Base-by-base conservation (phyloP, 176 grass and related monocot genomes). In the Zoysia pacifica region DNA sequence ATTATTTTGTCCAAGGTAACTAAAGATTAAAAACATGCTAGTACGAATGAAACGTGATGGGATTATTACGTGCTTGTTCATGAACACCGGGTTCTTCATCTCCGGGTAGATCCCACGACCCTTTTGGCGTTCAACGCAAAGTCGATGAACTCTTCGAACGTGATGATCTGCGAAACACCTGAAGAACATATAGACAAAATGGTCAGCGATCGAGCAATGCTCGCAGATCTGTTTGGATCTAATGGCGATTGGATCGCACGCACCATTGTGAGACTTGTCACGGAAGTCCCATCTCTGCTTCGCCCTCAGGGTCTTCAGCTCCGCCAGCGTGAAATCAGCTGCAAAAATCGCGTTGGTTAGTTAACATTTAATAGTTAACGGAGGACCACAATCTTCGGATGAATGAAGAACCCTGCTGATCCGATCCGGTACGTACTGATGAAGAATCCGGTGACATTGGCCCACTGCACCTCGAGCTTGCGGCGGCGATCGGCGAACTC, bases 91-190 rank as follows among this genome's bases (percentile, higher is more conserved):
- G 80, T 75, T 90, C 84, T 90, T 90, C 75, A 87, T 80, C 80
- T 87, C 88, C 50, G 88, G 88, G 76, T 83, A 86, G 79, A 90
- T 90, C 46, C 84, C 2, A 90, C 84, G 18, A 86, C 70, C 36
- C 79, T 65, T 20, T 74, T 77, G 63, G 88, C 75, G 55, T 75
- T 86, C 28, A 76, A 56, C 11, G 88, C 84, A 48, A 87, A 83
- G 75, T 69, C 36, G 55, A 90, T 90, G 84, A 90, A 83, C 83
- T 90, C 84, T 11, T 87, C 80, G 76, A 90, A 90, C 12, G 88
- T 90, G 71, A 90, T 87, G 80, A 90, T 87, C 41, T 69, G 88
- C 38, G 84, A 90, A 5, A 82, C 40, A n/a, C 87, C 87, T 90
- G 66, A 6, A 37, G 42, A 40, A 10, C 12, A 19, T 1, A 7